Conservation (phyloP, 208 protist species). For the Leishmania braziliensis region DNA sequence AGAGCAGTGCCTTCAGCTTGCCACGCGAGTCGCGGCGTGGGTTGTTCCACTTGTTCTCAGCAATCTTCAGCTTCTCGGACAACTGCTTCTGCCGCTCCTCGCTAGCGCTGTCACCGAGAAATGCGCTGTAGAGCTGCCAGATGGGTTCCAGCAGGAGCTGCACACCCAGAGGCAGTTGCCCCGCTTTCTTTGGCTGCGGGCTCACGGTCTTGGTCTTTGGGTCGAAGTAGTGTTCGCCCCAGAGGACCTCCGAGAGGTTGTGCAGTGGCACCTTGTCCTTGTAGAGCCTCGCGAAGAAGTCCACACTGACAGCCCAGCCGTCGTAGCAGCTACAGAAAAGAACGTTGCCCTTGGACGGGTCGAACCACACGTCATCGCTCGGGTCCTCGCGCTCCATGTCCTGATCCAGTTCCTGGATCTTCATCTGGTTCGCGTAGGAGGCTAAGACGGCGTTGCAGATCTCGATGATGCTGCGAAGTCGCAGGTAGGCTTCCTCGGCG, state of each 20-base stretch:
- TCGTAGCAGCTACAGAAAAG: constrained; percentile 97
- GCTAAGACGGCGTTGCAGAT: constrained; percentile 92
- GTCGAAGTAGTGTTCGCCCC: constrained; percentile 97
- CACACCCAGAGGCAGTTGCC: constrained; percentile 93
- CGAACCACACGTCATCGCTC: constrained; percentile 95
- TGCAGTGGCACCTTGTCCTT: constrained; percentile 78
- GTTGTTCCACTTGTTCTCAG: constrained; percentile 79
- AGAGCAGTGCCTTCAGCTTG: constrained; percentile 90
- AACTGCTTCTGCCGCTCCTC: constrained; percentile 80
- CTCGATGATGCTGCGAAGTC: constrained; percentile 95
- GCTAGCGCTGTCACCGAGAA: constrained; percentile 65
- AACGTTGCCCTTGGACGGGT: constrained; percentile 97
- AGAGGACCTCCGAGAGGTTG: constrained; percentile 90
- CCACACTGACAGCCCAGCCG: constrained; percentile 90
- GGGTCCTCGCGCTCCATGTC: constrained; percentile 80
- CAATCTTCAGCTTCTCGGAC: constrained; percentile 65
- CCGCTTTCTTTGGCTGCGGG: constrained; percentile 59
- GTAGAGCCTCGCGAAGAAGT: constrained; percentile 93
- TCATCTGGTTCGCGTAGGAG: constrained; percentile 80
- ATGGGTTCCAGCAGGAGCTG: constrained; percentile 96
- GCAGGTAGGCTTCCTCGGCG: constrained; percentile 90
- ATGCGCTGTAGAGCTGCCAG: constrained; percentile 95
- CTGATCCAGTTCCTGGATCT: constrained; percentile 82
- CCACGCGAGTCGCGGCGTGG: constrained; percentile 55
- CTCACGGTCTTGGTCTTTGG: constrained; percentile 93